Evolutionary conservation across 257 asterid species (phyloP).

Genomic region (Galeopsis tetrahit): DNA sequence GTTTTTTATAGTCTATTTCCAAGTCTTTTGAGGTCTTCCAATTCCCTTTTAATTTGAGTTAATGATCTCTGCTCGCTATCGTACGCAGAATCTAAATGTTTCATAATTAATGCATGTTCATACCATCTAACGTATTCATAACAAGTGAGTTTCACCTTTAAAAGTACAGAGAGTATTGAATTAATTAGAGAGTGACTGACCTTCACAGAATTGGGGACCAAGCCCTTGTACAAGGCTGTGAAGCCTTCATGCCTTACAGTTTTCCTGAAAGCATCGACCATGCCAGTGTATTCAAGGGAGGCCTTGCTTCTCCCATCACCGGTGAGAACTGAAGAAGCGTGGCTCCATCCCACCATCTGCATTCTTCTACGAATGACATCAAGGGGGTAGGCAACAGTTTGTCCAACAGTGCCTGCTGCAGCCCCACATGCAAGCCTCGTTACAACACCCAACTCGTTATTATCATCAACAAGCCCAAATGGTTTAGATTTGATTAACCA

Average conservation of each 20-base stretch:
- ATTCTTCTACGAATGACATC: conserved; percentile 96
- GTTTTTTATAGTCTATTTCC: neutral
- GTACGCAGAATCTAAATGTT: too few relatives aligned
- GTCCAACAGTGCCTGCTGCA: conserved; percentile 94
- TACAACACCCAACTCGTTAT: conserved; percentile 70
- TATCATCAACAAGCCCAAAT: conserved; percentile 72
- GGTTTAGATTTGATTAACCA: conserved; percentile 72
- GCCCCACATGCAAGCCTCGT: conserved; percentile 97
- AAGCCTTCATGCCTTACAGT: conserved; percentile 88
- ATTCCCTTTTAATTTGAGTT: too few relatives aligned
- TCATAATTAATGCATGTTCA: neutral
- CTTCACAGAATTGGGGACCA: conserved; percentile 97
- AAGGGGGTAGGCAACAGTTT: conserved; percentile 97
- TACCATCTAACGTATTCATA: neutral
- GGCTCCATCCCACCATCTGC: conserved; percentile 99
- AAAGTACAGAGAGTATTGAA: conserved; percentile 16
- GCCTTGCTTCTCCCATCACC: conserved; percentile 82
- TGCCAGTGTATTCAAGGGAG: conserved; percentile 77
- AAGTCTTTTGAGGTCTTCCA: too few relatives aligned
- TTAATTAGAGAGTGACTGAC: conserved; percentile 55
- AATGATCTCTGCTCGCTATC: too few relatives aligned
- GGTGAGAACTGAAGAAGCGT: conserved; percentile 79
- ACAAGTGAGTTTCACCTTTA: neutral
- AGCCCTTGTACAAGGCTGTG: conserved; percentile 90
- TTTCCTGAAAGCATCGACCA: conserved; percentile 94